Evolutionary conservation across 2,329 filamentous ascomycete species (phyloP).

Genomic region (Diaporthe ampelina): DNA sequence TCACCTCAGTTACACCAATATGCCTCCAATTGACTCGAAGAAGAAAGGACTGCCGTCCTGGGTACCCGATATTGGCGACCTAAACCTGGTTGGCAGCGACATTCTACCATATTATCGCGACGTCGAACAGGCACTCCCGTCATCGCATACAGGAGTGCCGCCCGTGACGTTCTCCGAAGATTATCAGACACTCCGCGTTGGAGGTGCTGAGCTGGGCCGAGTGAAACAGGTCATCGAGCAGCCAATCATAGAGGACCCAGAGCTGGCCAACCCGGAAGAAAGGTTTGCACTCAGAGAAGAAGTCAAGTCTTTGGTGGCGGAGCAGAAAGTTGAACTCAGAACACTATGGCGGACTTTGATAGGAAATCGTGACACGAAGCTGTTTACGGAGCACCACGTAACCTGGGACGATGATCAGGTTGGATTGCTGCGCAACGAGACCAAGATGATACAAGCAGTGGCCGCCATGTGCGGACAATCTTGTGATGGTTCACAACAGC

Average conservation of each 20-base stretch:
- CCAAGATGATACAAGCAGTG: neutral
- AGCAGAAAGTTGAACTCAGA: neutral
- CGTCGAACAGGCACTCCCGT: neutral
- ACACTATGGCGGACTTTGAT: constrained; percentile 7
- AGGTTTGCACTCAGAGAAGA: neutral
- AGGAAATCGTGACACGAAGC: neutral
- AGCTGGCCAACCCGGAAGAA: neutral
- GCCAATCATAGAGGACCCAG: neutral
- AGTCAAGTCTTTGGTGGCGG: neutral
- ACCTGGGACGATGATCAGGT: neutral
- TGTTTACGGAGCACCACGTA: neutral
- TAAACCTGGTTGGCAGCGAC: neutral
- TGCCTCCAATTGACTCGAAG: neutral
- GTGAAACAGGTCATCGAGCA: neutral
- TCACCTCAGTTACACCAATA: neutral
- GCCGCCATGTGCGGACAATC: neutral
- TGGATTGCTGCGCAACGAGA: neutral
- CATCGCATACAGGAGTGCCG: neutral
- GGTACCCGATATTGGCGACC: constrained; percentile 4
- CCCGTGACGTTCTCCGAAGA: constrained; percentile 2
- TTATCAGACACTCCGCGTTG: constrained; percentile 11
- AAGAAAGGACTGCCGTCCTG: constrained; percentile 20
- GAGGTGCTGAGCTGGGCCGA: constrained; percentile 22
- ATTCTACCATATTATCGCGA: neutral
- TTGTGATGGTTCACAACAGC: neutral